Percentiles rank a stretch among this genome's conserved stretches.
Evolutionary conservation across 2,329 filamentous ascomycete genomes (phyloP).

Genomic region (Diaporthe citriasiana): DNA sequence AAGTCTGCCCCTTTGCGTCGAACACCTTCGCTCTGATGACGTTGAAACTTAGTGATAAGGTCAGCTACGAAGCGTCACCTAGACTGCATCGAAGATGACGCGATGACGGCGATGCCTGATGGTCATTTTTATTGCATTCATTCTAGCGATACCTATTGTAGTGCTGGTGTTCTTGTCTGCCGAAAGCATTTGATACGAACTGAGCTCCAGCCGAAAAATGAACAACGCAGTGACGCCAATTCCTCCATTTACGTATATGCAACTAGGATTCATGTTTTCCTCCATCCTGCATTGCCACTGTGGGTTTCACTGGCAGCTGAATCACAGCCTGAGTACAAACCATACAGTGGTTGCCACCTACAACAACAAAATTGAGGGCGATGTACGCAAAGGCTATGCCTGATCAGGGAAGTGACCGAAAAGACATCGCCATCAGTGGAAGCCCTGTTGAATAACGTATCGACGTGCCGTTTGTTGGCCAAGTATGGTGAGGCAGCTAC

Average conservation of each 20-base stretch:
- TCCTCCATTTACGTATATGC: not conserved
- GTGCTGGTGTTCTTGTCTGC: not conserved
- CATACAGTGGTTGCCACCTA: too few relatives aligned
- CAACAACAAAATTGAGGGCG: not conserved
- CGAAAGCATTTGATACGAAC: not conserved
- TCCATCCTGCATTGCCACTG: not conserved
- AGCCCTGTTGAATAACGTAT: not conserved
- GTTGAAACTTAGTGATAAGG: not conserved
- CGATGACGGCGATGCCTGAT: not conserved
- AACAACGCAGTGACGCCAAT: not conserved
- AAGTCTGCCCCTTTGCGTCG: not conserved
- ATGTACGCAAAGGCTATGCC: not conserved
- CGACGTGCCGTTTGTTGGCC: not conserved
- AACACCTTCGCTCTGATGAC: too few relatives aligned
- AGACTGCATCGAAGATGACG: not conserved
- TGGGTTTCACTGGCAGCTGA: not conserved
- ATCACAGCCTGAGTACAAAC: not conserved
- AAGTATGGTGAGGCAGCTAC: not conserved
- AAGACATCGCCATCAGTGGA: not conserved
- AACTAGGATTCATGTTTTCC: too few relatives aligned
- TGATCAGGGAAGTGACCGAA: not conserved
- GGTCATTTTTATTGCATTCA: too few relatives aligned
- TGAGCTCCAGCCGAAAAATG: not conserved
- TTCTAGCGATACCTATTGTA: not conserved
- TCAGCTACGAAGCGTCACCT: not conserved